These are phyloP conservation scores for Ceratobasidium sp. DNA, from an alignment of 1,284 basidiomycete species.

Conservation along the genomic window DNA sequence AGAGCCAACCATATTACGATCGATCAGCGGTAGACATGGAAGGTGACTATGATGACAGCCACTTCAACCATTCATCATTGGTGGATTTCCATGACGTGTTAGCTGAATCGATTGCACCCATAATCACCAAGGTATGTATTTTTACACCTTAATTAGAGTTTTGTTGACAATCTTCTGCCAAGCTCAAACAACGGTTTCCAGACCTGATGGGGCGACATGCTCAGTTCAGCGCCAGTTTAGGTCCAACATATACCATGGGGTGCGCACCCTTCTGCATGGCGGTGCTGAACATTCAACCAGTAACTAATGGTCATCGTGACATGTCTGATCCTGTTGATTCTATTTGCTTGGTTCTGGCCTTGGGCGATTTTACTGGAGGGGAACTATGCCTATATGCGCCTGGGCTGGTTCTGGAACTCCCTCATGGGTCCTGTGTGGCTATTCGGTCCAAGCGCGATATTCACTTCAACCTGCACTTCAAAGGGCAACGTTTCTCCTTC, in stretches of 20 bases:
- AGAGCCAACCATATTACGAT: neutral
- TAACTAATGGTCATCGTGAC: neutral
- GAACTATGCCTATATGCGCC: neutral
- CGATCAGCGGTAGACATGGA: neutral
- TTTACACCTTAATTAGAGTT: too few species aligned
- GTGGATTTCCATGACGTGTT: neutral
- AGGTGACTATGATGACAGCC: neutral
- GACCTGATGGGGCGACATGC: neutral
- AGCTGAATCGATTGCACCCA: neutral
- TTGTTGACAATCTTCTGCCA: neutral
- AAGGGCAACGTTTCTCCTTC: constrained; percentile 1
- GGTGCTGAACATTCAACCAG: neutral
- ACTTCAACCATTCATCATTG: neutral
- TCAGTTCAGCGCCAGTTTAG: neutral
- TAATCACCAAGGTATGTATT: neutral
- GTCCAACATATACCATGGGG: neutral
- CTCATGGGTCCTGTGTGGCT: neutral
- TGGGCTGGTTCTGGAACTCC: neutral
- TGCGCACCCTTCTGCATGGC: neutral
- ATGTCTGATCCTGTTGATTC: neutral
- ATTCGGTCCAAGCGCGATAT: constrained; percentile 4
- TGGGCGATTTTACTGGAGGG: neutral
- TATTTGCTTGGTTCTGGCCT: constrained; percentile 3
- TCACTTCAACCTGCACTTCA: constrained; percentile 15
- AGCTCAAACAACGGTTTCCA: neutral